Conservation (phyloP, 106 monocot genomes). For the Hemerocallis citrina region DNA sequence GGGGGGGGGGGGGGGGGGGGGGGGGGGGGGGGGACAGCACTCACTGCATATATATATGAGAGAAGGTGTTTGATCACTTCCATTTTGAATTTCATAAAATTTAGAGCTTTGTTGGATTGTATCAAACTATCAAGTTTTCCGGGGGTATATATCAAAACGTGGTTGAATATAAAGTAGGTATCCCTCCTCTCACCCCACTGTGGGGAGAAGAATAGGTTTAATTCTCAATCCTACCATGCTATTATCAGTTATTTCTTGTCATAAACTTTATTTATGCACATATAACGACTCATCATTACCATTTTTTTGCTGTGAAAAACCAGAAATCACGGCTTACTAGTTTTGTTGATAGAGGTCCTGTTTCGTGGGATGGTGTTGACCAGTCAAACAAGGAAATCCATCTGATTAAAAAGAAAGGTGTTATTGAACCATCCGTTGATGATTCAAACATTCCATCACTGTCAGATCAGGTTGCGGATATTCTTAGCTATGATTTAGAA, state of each 20-base stretch:
- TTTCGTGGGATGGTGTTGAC: conserved; percentile 58
- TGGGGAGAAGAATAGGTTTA: too few species aligned
- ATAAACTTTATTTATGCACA: neutral
- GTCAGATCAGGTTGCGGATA: conserved; percentile 10
- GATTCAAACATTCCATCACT: conserved; percentile 14
- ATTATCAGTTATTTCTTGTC: neutral
- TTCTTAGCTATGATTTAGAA: conserved; percentile 26
- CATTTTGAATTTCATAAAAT: too few species aligned
- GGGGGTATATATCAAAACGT: too few species aligned
- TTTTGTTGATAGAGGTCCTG: conserved; percentile 62
- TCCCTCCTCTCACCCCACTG: too few species aligned
- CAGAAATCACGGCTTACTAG: conserved; percentile 79
- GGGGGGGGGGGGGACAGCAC: too few species aligned
- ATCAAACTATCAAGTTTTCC: too few species aligned
- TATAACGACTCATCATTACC: neutral
- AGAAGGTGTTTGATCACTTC: too few species aligned
- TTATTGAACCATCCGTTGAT: conserved; percentile 17
- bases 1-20: too few species aligned
- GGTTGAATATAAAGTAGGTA: too few species aligned
- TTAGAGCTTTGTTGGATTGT: too few species aligned
- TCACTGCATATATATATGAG: too few species aligned
- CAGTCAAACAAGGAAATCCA: conserved; percentile 10
- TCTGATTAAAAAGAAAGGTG: conserved; percentile 16
- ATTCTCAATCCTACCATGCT: too few species aligned
- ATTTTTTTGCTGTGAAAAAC: neutral